These are phyloP conservation scores for Cutaneotrichosporon curvatum DNA, from an alignment of 1,284 basidiomycete genomes.

Conservation along the genomic window DNA sequence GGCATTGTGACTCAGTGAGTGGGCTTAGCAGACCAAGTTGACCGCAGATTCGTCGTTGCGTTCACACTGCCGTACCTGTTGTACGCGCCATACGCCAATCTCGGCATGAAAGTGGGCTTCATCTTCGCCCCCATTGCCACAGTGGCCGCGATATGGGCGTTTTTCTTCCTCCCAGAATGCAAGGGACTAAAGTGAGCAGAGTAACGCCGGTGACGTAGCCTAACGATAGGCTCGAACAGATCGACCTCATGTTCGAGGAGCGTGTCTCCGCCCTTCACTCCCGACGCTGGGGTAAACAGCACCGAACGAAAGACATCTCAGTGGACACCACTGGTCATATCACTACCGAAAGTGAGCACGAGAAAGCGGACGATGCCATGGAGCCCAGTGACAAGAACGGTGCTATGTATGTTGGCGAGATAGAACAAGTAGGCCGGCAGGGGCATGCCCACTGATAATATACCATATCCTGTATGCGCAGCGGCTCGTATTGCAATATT, in stretches of 20 bases:
- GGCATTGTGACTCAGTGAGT: neutral
- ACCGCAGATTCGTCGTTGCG: constrained; percentile 9
- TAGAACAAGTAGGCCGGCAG: no score
- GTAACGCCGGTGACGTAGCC: neutral
- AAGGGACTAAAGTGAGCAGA: constrained; percentile 14
- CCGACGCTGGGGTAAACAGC: no score
- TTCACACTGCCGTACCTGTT: constrained; percentile 13
- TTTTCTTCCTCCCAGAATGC: constrained; percentile 3
- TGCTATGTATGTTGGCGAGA: no score
- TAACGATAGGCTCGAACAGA: constrained; percentile 4
- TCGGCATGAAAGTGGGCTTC: constrained; percentile 6
- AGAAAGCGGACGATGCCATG: no score
- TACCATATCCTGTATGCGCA: no score
- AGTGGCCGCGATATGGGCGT: constrained; percentile 1
- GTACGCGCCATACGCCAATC: neutral
- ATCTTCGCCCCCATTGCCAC: constrained; percentile 1
- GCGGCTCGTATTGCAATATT: no score
- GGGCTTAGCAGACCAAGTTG: neutral
- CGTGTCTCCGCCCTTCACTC: neutral
- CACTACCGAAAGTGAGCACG: no score
- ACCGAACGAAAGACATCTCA: no score
- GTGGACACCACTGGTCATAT: no score
- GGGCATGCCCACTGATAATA: no score
- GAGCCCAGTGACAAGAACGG: no score
- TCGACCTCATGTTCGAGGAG: constrained; percentile 9